Percentiles rank a stretch among this genome's conserved stretches.
Evolutionary conservation across 2,329 filamentous ascomycete genomes (phyloP).

Genomic region (Cladosporium sp.): DNA sequence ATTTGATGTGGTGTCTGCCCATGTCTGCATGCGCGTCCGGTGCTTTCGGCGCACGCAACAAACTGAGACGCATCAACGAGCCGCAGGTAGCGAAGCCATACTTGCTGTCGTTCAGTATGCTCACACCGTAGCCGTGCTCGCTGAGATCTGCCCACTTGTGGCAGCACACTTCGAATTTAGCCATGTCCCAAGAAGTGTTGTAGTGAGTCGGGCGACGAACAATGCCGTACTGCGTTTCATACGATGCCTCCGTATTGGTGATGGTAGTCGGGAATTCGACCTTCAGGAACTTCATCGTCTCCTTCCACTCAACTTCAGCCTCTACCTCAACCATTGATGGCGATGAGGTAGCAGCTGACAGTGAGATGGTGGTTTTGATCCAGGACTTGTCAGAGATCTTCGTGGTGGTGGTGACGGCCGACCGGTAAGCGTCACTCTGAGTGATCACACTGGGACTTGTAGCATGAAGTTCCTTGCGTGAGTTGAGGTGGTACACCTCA

Average conservation of each 20-base stretch:
- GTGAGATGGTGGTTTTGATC: slow-evolving; percentile 80
- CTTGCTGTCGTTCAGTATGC: slow-evolving; percentile 91
- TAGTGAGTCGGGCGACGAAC: slow-evolving; percentile 91
- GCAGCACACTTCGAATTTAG: slow-evolving; percentile 95
- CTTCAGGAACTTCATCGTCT: slow-evolving; percentile 97
- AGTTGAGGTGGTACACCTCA: slow-evolving; percentile 91
- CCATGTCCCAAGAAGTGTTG: slow-evolving; percentile 98
- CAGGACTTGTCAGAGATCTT: slow-evolving; percentile 85
- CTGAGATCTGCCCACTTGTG: slow-evolving; percentile 93
- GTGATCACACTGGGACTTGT: slow-evolving; percentile 69
- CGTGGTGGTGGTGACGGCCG: slow-evolving; percentile 80
- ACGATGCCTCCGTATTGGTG: slow-evolving; percentile 86
- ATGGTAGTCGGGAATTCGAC: slow-evolving; percentile 96
- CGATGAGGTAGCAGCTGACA: slow-evolving; percentile 63
- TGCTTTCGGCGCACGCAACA: slow-evolving; percentile 86
- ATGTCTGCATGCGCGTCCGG: slow-evolving; percentile 94
- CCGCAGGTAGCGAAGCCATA: slow-evolving; percentile 92
- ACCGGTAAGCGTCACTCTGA: slow-evolving; percentile 72
- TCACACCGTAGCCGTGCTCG: slow-evolving; percentile 85
- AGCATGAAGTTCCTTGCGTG: slow-evolving; percentile 70
- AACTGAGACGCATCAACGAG: slow-evolving; percentile 83
- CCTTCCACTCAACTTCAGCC: slow-evolving; percentile 92
- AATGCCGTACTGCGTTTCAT: slow-evolving; percentile 93
- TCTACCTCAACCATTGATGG: slow-evolving; percentile 74
- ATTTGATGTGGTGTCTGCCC: slow-evolving; percentile 78